Evolutionary conservation across 2,329 filamentous ascomycete species (phyloP), one percentile per base, ranked within the genome.

Genomic region (Cyclaneusma minus): DNA sequence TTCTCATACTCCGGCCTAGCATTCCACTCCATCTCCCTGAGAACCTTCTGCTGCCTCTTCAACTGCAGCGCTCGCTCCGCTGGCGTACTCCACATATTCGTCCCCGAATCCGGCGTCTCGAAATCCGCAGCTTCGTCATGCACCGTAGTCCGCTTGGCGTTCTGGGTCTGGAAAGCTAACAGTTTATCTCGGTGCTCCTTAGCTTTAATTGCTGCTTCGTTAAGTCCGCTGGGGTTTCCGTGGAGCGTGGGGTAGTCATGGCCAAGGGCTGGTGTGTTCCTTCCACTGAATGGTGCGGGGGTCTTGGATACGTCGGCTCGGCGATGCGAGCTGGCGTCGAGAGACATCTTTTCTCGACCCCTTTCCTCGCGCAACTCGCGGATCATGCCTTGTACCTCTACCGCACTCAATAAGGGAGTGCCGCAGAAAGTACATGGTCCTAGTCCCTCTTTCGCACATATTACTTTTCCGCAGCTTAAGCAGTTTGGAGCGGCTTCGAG

Each of bases 401-500:
- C 55, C 0, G 68, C 48, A 16, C 64, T 74, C 6, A 98, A 57
- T 0, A 98, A 58, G 1, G 82, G 70, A 0, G 66, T 62, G 1
- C 73, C 72, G 54, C 89, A 98, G 45, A 81, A 94, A 0, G 87
- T 94, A 50, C 89, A 98, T 1, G 87, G 87, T 0, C 87, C 87
- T 1, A 95, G 62, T 0, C 89, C 89, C 51, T 98, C 85, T 43
- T 89, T 85, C 13, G 92, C 71, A 48, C 89, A 98, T 29, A 95
- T 76, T 8, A 98, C 83, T 49, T 95, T 95, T 32, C 89, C 89
- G 42, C 89, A 98, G 22, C 67, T 75, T 10, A 91, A 56, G 47
- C 89, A 98, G 48, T 95, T 98, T 1, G 89, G 89, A 0, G 85
- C 84, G 1, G 87, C 84, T n/a, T 70, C 70, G 22, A 94, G 76